Evolutionary conservation across 2,329 filamentous ascomycete genomes (phyloP).

Genomic region (Fusarium bactridioides): DNA sequence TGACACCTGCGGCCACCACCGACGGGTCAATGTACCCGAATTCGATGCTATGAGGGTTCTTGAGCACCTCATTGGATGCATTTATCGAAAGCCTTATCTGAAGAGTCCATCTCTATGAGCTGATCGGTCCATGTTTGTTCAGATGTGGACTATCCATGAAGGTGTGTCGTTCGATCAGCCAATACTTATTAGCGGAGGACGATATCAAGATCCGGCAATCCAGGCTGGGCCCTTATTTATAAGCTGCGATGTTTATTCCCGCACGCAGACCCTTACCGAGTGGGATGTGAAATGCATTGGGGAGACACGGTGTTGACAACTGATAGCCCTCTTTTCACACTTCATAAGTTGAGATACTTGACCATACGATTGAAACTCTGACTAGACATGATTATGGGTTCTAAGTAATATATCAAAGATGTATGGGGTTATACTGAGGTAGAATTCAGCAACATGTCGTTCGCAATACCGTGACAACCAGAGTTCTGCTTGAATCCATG

Average conservation of each 20-base stretch:
- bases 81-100: slow-evolving; percentile 6
- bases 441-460: too few relatives aligned
- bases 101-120: background rate
- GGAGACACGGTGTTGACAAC: background rate
- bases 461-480: background rate
- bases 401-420: background rate
- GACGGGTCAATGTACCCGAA: slow-evolving; percentile 12
- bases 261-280: background rate
- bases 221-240: background rate
- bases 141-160: background rate
- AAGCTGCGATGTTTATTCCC: background rate
- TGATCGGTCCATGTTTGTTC: background rate
- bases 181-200: background rate
- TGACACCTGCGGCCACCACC: slow-evolving; percentile 26
- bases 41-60: too few relatives aligned
- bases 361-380: too few relatives aligned
- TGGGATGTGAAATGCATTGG: background rate
- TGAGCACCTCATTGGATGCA: background rate
- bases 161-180: background rate
- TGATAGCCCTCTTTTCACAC: background rate
- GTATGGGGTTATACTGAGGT: too few relatives aligned
- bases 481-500: background rate
- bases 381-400: accelerated
- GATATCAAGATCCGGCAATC: background rate
- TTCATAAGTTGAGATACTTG: background rate